A percentile compares a stretch with the other conserved stretches of the same genome.
These are phyloP conservation scores for Tricharina praecox DNA, from an alignment of 495 filamentous ascomycete genomes.

Conservation along the genomic window DNA sequence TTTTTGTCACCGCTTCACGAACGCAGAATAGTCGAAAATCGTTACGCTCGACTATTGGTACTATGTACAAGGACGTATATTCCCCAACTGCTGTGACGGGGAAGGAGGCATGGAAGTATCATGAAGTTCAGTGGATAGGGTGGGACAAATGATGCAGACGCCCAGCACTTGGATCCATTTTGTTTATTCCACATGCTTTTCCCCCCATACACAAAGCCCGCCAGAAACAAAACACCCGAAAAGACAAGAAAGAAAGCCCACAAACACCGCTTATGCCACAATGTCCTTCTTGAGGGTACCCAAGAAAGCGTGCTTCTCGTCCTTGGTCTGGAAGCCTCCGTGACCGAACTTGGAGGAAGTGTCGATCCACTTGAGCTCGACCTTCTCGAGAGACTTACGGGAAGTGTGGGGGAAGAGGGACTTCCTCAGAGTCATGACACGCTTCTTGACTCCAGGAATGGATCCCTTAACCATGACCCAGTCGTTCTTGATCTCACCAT, in stretches of 20 bases:
- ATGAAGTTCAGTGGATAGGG: no score
- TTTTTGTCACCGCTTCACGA: no score
- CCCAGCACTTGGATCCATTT: conserved; percentile 4
- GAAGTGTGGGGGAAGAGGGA: conserved; percentile 97
- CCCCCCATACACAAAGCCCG: conserved; percentile 9
- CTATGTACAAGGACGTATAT: no score
- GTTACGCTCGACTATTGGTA: no score
- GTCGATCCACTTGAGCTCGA: conserved; percentile 99
- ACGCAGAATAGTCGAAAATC: no score
- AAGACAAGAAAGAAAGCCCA: conserved; percentile 6
- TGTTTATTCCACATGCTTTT: conserved; percentile 7
- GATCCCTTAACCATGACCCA: conserved; percentile 97
- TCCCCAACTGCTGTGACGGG: no score
- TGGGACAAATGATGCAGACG: background rate
- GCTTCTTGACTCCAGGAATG: conserved; percentile 96
- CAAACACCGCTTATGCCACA: conserved; percentile 17
- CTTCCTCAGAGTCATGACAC: conserved; percentile 97
- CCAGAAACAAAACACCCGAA: conserved; percentile 9
- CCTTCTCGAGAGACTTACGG: conserved; percentile 89
- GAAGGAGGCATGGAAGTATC: no score
- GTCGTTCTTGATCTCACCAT: conserved; percentile 99
- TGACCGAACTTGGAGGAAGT: conserved; percentile 99
- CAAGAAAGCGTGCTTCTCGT: conserved; percentile 88
- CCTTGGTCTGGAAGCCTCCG: conserved; percentile 95
- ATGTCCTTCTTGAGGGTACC: conserved; percentile 99